Evolutionary conservation across 2,329 filamentous ascomycete species (phyloP).

Genomic region (Neonectria coccinea): DNA sequence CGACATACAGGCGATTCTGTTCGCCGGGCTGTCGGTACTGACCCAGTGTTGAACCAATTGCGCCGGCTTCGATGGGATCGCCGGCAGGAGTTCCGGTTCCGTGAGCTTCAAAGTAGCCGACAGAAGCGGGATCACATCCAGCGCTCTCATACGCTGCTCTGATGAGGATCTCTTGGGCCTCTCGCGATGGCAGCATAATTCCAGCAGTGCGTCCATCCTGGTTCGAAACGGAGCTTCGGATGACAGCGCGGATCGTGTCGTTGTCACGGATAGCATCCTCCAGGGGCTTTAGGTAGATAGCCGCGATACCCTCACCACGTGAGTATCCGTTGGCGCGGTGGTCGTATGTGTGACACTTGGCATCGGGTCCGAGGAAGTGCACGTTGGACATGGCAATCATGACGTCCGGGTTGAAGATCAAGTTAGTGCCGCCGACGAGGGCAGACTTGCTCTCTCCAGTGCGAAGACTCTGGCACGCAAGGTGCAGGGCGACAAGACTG

Average conservation of each 20-base stretch:
- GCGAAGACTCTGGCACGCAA: conserved; percentile 29
- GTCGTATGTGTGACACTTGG: conserved; percentile 52
- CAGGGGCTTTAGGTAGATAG: conserved; percentile 54
- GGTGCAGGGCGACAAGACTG: conserved; percentile 24
- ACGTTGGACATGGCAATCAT: conserved; percentile 36
- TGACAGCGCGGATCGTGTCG: conserved; percentile 53
- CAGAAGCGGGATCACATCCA: conserved; percentile 34
- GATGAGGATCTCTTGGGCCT: conserved; percentile 50
- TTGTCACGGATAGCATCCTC: conserved; percentile 56
- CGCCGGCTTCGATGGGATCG: conserved; percentile 31
- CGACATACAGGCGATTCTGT: conserved; percentile 49
- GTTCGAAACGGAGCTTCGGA: conserved; percentile 51
- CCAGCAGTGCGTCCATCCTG: conserved; percentile 55
- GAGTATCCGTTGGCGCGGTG: conserved; percentile 55
- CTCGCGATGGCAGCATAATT: conserved; percentile 52
- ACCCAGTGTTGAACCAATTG: background rate
- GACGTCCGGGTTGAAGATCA: conserved; percentile 41
- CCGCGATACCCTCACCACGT: conserved; percentile 56
- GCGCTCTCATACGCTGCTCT: conserved; percentile 44
- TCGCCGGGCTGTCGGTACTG: conserved; percentile 13
- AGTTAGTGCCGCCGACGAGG: conserved; percentile 39
- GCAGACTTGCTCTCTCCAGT: conserved; percentile 35
- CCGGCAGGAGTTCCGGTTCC: conserved; percentile 42
- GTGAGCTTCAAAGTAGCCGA: conserved; percentile 38
- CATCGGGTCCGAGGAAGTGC: conserved; percentile 43